phyloP scores from a whole-genome alignment of 495 filamentous ascomycete genomes.

The Neurospora sp. region DNA sequence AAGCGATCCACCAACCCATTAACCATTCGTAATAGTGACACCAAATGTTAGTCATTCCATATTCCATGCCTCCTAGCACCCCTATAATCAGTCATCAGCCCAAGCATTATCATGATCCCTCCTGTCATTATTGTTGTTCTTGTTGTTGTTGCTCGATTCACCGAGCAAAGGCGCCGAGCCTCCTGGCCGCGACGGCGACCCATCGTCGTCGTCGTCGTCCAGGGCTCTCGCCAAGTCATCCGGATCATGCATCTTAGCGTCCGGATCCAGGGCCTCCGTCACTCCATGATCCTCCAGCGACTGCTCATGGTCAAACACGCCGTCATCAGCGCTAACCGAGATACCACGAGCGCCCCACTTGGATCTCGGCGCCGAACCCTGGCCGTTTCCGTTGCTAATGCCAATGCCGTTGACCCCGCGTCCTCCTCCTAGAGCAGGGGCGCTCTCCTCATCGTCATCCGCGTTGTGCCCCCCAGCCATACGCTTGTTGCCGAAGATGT shows the following conservation, averaged over 20 bases:
- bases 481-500: slow-evolving; percentile 41
- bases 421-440: slow-evolving; percentile 31
- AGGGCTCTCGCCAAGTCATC: slow-evolving; percentile 44
- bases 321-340: slow-evolving; percentile 73
- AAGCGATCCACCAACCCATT: background rate
- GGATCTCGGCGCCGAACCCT: slow-evolving; percentile 17
- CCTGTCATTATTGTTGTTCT: background rate
- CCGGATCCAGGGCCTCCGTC: slow-evolving; percentile 33
- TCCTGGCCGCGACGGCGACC: slow-evolving; percentile 2
- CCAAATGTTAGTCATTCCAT: background rate
- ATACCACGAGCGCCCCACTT: slow-evolving; percentile 75
- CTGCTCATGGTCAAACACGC: slow-evolving; percentile 44
- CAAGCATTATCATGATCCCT: background rate
- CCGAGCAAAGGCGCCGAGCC: slow-evolving; percentile 13
- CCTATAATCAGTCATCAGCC: background rate
- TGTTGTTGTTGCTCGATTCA: background rate
- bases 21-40: background rate
- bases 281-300: slow-evolving; percentile 25
- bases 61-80: background rate
- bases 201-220: slow-evolving; percentile 41
- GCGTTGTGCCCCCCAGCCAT: slow-evolving; percentile 21
- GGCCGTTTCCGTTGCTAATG: slow-evolving; percentile 13
- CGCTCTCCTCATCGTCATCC: slow-evolving; percentile 39
- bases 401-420: slow-evolving; percentile 8
- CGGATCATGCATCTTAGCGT: slow-evolving; percentile 48